Percentiles rank a stretch among this genome's conserved stretches.
Evolutionary conservation across 177 flowering plant species (phyloP).

Genomic region (Telopea speciosissima): DNA sequence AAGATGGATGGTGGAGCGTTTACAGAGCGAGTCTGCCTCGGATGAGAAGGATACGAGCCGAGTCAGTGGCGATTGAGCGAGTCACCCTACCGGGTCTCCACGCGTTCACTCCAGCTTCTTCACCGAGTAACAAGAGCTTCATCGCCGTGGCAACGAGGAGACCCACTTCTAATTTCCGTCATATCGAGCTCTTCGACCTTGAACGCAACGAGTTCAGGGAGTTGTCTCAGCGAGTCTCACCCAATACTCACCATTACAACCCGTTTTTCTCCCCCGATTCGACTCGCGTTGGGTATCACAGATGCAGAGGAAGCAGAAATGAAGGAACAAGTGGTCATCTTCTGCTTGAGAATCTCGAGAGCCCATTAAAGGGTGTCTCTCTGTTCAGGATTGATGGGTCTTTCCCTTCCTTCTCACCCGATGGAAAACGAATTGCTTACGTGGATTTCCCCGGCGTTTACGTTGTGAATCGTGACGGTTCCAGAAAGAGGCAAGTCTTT

Average conservation of each 20-base stretch:
- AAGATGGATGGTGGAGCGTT: constrained; percentile 77
- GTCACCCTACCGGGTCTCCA: constrained; percentile 87
- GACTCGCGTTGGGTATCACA: constrained; percentile 64
- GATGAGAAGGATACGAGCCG: constrained; percentile 11
- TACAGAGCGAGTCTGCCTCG: constrained; percentile 46
- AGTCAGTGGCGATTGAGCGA: constrained; percentile 42
- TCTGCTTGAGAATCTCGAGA: constrained; percentile 49
- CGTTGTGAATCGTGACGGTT: constrained; percentile 69
- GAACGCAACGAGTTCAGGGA: constrained; percentile 37
- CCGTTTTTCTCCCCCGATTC: constrained; percentile 75
- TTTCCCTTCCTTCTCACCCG: constrained; percentile 80
- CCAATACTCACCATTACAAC: constrained; percentile 67
- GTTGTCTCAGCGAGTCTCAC: constrained; percentile 49
- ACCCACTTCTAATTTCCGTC: constrained; percentile 56
- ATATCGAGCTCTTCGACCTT: constrained; percentile 62
- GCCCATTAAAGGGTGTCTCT: constrained; percentile 37
- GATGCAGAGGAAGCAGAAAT: constrained; percentile 42
- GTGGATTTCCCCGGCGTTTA: constrained; percentile 59
- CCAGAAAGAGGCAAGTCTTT: constrained; percentile 39
- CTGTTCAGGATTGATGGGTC: constrained; percentile 72
- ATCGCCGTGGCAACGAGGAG: constrained; percentile 81
- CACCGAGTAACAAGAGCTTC: constrained; percentile 37
- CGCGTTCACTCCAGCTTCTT: constrained; percentile 83
- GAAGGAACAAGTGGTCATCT: constrained; percentile 25
- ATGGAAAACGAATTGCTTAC: constrained; percentile 62